phyloP scores from a whole-genome alignment of 768 basidiomycete genomes.

The Tricholoma saponaceum region DNA sequence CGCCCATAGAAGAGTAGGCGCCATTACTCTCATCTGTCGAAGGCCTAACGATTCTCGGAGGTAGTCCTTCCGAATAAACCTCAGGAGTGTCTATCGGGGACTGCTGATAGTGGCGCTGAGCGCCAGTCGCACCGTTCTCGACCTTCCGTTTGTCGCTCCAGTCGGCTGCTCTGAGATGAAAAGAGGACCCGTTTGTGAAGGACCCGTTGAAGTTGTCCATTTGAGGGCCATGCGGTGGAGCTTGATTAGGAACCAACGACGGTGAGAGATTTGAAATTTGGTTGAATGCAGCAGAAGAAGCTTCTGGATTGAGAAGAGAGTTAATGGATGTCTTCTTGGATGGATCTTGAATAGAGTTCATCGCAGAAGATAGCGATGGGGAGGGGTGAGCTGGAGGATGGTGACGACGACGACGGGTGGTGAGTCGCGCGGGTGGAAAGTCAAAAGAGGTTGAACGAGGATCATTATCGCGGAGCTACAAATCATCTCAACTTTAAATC shows the following conservation, averaged over 20 bases:
- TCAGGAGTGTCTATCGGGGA: conserved; percentile 14
- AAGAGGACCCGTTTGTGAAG: conserved; percentile 30
- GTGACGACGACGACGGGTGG: not conserved
- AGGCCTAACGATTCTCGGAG: conserved; percentile 26
- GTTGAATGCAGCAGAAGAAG: conserved; percentile 22
- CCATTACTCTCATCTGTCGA: conserved; percentile 23
- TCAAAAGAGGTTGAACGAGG: not conserved
- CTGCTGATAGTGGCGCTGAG: conserved; percentile 16
- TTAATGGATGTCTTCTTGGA: conserved; percentile 39
- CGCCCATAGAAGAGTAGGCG: conserved; percentile 23
- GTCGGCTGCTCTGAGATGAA: conserved; percentile 58
- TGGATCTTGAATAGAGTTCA: conserved; percentile 32
- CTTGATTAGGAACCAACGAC: conserved; percentile 16
- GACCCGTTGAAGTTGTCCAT: conserved; percentile 17
- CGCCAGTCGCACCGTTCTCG: conserved; percentile 1
- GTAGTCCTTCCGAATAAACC: conserved; percentile 25
- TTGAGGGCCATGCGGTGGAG: conserved; percentile 20
- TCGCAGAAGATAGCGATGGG: conserved; percentile 8
- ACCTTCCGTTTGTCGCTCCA: conserved; percentile 37
- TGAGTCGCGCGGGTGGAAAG: not conserved
- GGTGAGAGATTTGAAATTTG: conserved; percentile 17
- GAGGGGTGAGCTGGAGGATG: not conserved
- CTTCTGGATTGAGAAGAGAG: conserved; percentile 38
- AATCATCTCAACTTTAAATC: not conserved
- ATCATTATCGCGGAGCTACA: conserved; percentile 3